Conservation (phyloP, 768 basidiomycete genomes). For the Polyporus arcularius region DNA sequence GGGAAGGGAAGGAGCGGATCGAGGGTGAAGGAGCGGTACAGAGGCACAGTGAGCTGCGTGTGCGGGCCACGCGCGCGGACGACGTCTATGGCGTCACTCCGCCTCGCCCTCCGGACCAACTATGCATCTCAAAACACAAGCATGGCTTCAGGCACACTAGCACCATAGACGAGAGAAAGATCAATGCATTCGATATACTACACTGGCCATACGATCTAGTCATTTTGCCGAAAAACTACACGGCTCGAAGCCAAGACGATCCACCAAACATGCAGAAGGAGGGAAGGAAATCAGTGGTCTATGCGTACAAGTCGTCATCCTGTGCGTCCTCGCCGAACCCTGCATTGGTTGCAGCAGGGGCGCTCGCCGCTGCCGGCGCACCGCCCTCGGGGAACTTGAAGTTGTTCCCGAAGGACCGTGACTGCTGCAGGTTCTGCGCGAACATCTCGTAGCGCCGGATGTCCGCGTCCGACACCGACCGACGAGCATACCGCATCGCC, state of each 20-base stretch:
- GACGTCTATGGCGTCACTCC: not conserved
- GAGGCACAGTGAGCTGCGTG: not conserved
- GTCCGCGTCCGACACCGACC: conserved; percentile 95
- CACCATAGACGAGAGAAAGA: not conserved
- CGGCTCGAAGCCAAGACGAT: conserved; percentile 9
- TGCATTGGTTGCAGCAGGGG: conserved; percentile 60
- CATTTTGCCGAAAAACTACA: conserved; percentile 18
- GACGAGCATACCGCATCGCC: conserved; percentile 96
- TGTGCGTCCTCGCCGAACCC: conserved; percentile 84
- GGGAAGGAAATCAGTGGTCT: not conserved
- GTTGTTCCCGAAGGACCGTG: conserved; percentile 88
- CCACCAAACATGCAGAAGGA: not conserved
- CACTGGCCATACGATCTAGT: conserved; percentile 20
- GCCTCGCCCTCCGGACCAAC: no score
- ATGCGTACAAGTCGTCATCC: conserved; percentile 94
- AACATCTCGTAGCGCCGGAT: conserved; percentile 99
- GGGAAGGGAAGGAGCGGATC: not conserved
- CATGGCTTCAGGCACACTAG: no score
- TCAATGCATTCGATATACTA: conserved; percentile 21
- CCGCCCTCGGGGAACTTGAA: conserved; percentile 95
- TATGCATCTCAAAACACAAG: no score
- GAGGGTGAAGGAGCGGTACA: not conserved
- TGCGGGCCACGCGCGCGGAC: not conserved
- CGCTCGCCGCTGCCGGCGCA: conserved; percentile 19
- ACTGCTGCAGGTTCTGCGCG: conserved; percentile 87